Base-by-base conservation (phyloP, 495 filamentous ascomycete species). In the Astrocystis sublimbata region DNA sequence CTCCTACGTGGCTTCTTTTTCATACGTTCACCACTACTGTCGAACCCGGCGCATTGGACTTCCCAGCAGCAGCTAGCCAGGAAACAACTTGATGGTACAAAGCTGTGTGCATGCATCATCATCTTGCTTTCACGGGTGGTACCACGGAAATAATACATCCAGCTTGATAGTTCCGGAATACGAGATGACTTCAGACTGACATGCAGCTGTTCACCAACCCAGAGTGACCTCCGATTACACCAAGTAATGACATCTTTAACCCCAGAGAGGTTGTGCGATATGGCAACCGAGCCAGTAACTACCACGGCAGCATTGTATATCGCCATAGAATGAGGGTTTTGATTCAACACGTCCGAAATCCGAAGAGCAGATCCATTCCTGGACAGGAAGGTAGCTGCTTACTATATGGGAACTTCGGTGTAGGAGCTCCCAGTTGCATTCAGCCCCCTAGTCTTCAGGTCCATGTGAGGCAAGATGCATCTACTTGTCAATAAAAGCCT, bases 331-430 rank as follows among this genome's bases (percentile, higher is more conserved):
- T 42, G 6, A 42, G 8, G 6, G 40, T 19, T 42, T 10, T 5
- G 6, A 43, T 43, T 23, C 19, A 43, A 21, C 19, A 43, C 17
- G 19, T 43, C 41, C 41, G 13, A 31, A 12, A 5, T 21, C 6
- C 28, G 23, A 26, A n/a, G 4, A n/a, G n/a, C n/a, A n/a, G n/a
- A 19, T 24, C 15, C 28, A 46, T 17, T 58, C 41, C 12, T 23
- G 28, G 17, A 58, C 24, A 45, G 54, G 54, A 46, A 58, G 54
- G 54, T 28, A n/a, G 28, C 35, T 42, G 40, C 26, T 58, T 17
- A 45, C 13, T n/a, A n/a, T n/a, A n/a, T n/a, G n/a, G n/a, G n/a
- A n/a, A n/a, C n/a, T 30, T 30, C 6, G 33, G 33, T 49, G 38
- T 35, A 55, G 36, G 30, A 15, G 10, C 0, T 30, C 36, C 36